Conservation (phyloP, 257 asterid genomes). For the Solanum sparsipilum region DNA sequence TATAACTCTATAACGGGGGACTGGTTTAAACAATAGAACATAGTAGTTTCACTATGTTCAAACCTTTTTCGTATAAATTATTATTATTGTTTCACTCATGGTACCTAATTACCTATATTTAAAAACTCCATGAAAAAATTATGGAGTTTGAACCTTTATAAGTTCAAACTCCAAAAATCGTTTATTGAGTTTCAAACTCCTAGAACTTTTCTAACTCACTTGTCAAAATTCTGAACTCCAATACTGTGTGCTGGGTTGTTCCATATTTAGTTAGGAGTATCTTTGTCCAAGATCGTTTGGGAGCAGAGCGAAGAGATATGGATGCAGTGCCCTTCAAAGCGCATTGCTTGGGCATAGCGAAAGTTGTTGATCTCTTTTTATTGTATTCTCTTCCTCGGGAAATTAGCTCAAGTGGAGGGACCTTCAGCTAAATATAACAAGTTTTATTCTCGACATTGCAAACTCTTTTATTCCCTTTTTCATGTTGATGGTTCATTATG, state of each 20-base stretch:
- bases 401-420: not conserved
- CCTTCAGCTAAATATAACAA: not conserved
- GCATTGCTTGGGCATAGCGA: not conserved
- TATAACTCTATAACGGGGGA: not conserved
- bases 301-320: not conserved
- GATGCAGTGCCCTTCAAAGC: not conserved
- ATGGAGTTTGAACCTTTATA: not conserved
- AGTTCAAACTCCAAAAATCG: not conserved
- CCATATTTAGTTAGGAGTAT: not conserved
- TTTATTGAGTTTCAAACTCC: not conserved
- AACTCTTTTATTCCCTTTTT: not conserved
- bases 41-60: not conserved
- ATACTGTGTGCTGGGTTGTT: not conserved
- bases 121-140: not conserved
- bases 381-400: not conserved
- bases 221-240: not conserved
- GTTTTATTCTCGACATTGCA: not conserved
- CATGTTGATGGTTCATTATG: not conserved
- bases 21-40: not conserved
- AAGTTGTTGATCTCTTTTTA: not conserved
- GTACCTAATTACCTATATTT: not conserved
- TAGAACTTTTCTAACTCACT: not conserved
- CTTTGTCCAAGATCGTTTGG: not conserved
- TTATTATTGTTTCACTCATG: not conserved
- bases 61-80: not conserved